Evolutionary conservation across 148 eudicot species (phyloP), one percentile per base, ranked within the genome.

Genomic region (Cornus controversa): DNA sequence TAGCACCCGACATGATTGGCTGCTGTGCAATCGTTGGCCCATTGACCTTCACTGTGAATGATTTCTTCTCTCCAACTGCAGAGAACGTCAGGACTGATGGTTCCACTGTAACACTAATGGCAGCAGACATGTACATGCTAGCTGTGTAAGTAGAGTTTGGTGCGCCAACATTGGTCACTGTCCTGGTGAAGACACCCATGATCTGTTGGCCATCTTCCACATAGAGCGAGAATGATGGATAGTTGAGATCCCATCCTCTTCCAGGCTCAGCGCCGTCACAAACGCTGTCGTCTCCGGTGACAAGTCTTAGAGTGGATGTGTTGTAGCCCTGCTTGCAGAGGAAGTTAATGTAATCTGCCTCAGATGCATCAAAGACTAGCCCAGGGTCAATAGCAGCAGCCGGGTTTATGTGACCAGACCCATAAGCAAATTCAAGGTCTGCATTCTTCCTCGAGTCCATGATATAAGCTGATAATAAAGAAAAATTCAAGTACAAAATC

Each of bases 191-290:
- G 7, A 72, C 65, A 16, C 65, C 75, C 24, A 1, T 26, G 37
- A 54, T 72, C 26, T 53, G 37, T 16, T 53, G 24, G 15, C 65
- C 42, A 11, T 72, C 75, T 18, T 1, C 24, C 40, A 72, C 42
- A 22, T 72, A 31, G 7, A 23, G 34, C 15, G 77, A 36, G 73
- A 73, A 34, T 25, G 82, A 73, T 22, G 82, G 72, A 36, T 67
- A 66, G 80, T 82, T 45, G 45, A 69, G 63, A 45, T 79, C 60
- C 76, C 69, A 69, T 20, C 50, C 62, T 66, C 81, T 70, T 23
- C 79, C 60, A 26, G 14, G 66, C 1, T 14, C 6, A 22, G 26
- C 34, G 31, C 23, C 24, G 10, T 10, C 27, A 24, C 75, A 72
- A 20, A 10, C n/a, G 7, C 75, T 72, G 14, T 72, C 6, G 7